A percentile compares a stretch with the other conserved stretches of the same genome.
Conservation (phyloP, 2,329 filamentous ascomycete genomes). For the Proliferodiscus dingleyae region DNA sequence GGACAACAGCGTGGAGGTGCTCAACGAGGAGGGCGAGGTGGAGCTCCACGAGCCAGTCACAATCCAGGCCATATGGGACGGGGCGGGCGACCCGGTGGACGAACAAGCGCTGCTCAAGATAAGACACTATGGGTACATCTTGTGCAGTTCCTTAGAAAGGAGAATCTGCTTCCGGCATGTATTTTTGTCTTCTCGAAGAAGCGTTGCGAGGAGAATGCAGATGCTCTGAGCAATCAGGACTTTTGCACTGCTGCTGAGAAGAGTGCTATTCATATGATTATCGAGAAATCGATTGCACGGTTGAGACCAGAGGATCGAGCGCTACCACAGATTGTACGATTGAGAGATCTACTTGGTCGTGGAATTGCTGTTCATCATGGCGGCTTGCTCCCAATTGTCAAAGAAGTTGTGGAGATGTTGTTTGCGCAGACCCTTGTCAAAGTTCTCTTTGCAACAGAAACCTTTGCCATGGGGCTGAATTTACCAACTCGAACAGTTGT, state of each 20-base stretch:
- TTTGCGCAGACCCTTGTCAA: constrained; percentile 96
- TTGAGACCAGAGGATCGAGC: constrained; percentile 84
- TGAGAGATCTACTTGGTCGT: constrained; percentile 78
- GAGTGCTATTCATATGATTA: constrained; percentile 95
- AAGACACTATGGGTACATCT: constrained; percentile 96
- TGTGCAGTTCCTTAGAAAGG: constrained; percentile 84
- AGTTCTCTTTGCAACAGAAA: constrained; percentile 95
- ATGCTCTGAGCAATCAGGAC: constrained; percentile 90
- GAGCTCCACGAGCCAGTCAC: constrained; percentile 46
- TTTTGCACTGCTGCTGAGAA: constrained; percentile 92
- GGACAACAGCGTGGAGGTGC: constrained; percentile 46
- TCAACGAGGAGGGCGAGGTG: constrained; percentile 48
- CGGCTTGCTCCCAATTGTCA: constrained; percentile 90
- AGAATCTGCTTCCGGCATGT: constrained; percentile 81
- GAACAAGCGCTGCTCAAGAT: constrained; percentile 87
- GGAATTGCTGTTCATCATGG: constrained; percentile 97
- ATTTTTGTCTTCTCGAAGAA: constrained; percentile 99
- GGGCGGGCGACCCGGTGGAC: constrained; percentile 76
- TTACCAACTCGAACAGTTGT: constrained; percentile 93
- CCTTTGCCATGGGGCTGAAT: constrained; percentile 97
- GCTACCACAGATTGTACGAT: constrained; percentile 85
- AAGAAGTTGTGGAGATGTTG: constrained; percentile 94
- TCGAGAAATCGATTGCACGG: constrained; percentile 88
- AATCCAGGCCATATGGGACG: constrained; percentile 82
- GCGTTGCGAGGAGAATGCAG: constrained; percentile 93